Evolutionary conservation across 2,329 filamentous ascomycete genomes (phyloP).

Genomic region (Curvularia sp.): DNA sequence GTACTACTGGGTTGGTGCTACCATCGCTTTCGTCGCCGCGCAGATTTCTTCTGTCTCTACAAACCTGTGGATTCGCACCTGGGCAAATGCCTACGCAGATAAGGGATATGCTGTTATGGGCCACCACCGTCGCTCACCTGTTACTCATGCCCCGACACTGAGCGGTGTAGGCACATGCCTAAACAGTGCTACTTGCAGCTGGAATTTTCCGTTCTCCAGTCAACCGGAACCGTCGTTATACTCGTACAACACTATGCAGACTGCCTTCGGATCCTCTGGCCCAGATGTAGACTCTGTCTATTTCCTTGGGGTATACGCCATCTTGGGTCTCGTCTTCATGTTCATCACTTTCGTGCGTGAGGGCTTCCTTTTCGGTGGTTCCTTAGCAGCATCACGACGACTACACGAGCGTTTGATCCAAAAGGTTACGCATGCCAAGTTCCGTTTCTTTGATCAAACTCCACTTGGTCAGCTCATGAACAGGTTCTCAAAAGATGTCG

Average conservation of each 20-base stretch:
- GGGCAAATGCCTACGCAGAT: slow-evolving; percentile 85
- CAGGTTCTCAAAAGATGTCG: slow-evolving; percentile 96
- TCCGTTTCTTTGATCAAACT: slow-evolving; percentile 97
- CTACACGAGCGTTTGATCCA: slow-evolving; percentile 82
- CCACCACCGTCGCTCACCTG: slow-evolving; percentile 44
- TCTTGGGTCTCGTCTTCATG: slow-evolving; percentile 79
- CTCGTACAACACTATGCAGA: slow-evolving; percentile 50
- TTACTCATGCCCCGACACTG: slow-evolving; percentile 54
- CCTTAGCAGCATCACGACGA: slow-evolving; percentile 82
- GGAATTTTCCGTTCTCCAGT: slow-evolving; percentile 49
- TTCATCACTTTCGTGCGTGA: slow-evolving; percentile 83
- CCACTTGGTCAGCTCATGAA: slow-evolving; percentile 97
- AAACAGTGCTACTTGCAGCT: slow-evolving; percentile 59
- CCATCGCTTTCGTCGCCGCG: slow-evolving; percentile 77
- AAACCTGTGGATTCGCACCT: slow-evolving; percentile 92
- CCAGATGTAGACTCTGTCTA: slow-evolving; percentile 79
- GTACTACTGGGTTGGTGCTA: slow-evolving; percentile 89
- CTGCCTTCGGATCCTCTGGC: slow-evolving; percentile 47
- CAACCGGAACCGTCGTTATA: slow-evolving; percentile 37
- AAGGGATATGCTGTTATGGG: slow-evolving; percentile 49
- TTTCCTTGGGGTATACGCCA: slow-evolving; percentile 82
- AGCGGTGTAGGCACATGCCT: slow-evolving; percentile 57
- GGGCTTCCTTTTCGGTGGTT: slow-evolving; percentile 89
- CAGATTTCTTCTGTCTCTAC: slow-evolving; percentile 87
- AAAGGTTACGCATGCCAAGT: slow-evolving; percentile 84